Evolutionary conservation across 129 eudicot species (phyloP).

Genomic region (Calendula officinalis): DNA sequence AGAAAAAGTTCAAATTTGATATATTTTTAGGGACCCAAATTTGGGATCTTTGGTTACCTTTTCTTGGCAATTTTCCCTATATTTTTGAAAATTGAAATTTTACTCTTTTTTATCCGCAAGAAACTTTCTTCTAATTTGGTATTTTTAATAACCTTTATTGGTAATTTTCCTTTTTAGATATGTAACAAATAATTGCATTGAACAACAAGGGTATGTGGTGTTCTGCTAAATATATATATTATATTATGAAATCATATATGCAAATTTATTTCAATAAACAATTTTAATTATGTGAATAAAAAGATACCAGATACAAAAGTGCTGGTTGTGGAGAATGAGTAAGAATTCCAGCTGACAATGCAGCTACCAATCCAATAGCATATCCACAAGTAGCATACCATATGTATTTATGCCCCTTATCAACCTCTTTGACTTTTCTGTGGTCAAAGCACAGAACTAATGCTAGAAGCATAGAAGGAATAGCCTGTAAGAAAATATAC

Average conservation of each 20-base stretch:
- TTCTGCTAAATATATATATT: not conserved
- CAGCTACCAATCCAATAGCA: constrained; percentile 72
- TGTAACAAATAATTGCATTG: not conserved
- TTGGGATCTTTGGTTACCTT: no score
- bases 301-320: constrained; percentile 81
- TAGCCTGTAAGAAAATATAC: constrained; percentile 61
- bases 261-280: not conserved
- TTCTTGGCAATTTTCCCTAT: no score
- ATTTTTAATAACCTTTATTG: no score
- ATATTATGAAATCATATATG: not conserved
- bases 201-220: not conserved
- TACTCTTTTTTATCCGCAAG: no score
- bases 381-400: constrained; percentile 83
- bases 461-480: constrained; percentile 97
- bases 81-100: no score
- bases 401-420: constrained; percentile 73
- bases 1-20: no score
- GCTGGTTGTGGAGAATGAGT: constrained; percentile 97
- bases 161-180: not conserved
- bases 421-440: constrained; percentile 57
- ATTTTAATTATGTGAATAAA: not conserved
- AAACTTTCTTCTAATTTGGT: no score
- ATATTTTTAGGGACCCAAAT: no score
- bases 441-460: constrained; percentile 88
- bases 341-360: constrained; percentile 87